These are phyloP conservation scores for Geosmithia morbida DNA, from an alignment of 2,329 filamentous ascomycete species.

Conservation along the genomic window DNA sequence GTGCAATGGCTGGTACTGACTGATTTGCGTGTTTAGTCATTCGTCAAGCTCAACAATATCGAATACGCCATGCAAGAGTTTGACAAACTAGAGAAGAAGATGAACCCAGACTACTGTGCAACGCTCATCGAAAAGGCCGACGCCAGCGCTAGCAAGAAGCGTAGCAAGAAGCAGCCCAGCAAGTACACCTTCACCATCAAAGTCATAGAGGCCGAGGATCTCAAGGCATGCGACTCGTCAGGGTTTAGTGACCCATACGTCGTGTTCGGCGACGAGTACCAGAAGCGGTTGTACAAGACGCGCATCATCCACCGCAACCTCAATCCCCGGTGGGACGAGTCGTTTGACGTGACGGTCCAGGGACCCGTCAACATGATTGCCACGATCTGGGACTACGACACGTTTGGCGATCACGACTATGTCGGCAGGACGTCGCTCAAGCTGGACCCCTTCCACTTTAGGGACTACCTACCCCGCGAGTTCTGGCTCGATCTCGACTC, in stretches of 20 bases:
- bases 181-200: conserved; percentile 99
- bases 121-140: conserved; percentile 63
- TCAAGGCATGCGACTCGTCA: conserved; percentile 95
- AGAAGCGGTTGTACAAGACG: conserved; percentile 91
- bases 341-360: conserved; percentile 86
- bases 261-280: conserved; percentile 91
- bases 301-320: conserved; percentile 80
- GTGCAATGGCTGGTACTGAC: background rate
- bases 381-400: conserved; percentile 97
- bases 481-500: conserved; percentile 98
- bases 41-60: conserved; percentile 96
- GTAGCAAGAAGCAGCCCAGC: conserved; percentile 49
- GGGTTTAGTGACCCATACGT: conserved; percentile 94
- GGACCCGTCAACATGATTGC: conserved; percentile 89
- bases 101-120: conserved; percentile 86
- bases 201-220: conserved; percentile 91
- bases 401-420: conserved; percentile 93
- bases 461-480: conserved; percentile 87
- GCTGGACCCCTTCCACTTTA: conserved; percentile 93
- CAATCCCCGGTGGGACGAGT: conserved; percentile 94
- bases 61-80: conserved; percentile 88
- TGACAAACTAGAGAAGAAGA: conserved; percentile 75
- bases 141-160: conserved; percentile 17
- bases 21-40: conserved; percentile 42
- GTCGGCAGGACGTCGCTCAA: conserved; percentile 94